A percentile compares a stretch with the other conserved stretches of the same genome.
phyloP scores from a whole-genome alignment of 805 yeast genomes.

The Millerozyma acaciae region DNA sequence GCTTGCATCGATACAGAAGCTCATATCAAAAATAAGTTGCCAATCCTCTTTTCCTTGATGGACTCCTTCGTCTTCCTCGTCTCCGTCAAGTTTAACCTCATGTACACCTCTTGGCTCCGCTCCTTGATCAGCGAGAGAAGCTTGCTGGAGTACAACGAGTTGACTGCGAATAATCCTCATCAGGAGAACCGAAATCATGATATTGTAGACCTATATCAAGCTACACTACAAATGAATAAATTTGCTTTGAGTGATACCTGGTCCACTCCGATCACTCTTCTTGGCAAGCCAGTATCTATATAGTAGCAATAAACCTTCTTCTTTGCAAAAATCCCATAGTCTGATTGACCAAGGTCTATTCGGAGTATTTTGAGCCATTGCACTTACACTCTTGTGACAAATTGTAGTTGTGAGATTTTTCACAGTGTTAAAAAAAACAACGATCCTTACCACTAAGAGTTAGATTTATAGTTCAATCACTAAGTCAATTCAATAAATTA shows the following conservation, averaged over 20 bases:
- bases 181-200: constrained; percentile 2
- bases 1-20: constrained; percentile 7
- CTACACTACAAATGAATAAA: too few relatives aligned
- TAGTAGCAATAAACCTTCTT: too few relatives aligned
- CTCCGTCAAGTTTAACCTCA: constrained; percentile 6
- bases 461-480: too few relatives aligned
- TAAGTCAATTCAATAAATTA: too few relatives aligned
- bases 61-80: constrained; percentile 7
- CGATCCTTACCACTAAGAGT: constrained; percentile 1
- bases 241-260: too few relatives aligned
- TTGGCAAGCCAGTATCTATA: too few relatives aligned
- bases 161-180: too few relatives aligned
- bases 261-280: too few relatives aligned
- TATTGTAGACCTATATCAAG: constrained; percentile 4
- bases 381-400: constrained; percentile 6
- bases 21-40: constrained; percentile 9
- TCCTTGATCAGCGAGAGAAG: constrained; percentile 15
- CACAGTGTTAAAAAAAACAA: background rate
- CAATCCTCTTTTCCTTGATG: constrained; percentile 5
- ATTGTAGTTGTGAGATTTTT: background rate
- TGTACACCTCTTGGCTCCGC: constrained; percentile 13
- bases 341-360: too few relatives aligned
- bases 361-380: constrained; percentile 1
- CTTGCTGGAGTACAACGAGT: constrained; percentile 11
- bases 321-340: too few relatives aligned